These are phyloP conservation scores for Lipomyces oligophaga DNA, from an alignment of 805 yeast genomes.

Conservation along the genomic window DNA sequence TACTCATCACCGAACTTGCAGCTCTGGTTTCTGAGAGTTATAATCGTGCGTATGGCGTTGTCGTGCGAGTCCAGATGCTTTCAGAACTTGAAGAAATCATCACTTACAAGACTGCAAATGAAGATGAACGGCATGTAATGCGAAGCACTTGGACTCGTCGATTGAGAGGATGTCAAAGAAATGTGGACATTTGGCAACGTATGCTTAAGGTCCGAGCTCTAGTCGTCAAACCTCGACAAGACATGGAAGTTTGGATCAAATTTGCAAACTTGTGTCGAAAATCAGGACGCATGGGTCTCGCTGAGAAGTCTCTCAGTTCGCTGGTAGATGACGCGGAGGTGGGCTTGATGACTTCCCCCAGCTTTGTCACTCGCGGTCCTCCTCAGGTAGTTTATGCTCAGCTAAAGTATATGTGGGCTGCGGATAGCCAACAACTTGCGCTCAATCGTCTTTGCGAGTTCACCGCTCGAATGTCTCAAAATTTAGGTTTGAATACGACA, in stretches of 20 bases:
- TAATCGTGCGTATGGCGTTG: conserved; percentile 93
- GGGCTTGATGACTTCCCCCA: conserved; percentile 29
- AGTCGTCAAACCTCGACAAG: conserved; percentile 91
- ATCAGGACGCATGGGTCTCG: conserved; percentile 85
- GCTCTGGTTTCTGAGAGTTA: conserved; percentile 94
- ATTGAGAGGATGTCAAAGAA: conserved; percentile 87
- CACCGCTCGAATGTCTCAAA: conserved; percentile 85
- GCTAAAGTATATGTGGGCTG: conserved; percentile 94
- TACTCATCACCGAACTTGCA: conserved; percentile 86
- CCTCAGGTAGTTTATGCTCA: conserved; percentile 98
- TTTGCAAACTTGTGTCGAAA: conserved; percentile 95
- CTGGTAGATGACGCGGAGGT: conserved; percentile 62
- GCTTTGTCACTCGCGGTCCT: conserved; percentile 63
- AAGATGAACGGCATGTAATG: conserved; percentile 71
- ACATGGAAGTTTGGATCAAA: conserved; percentile 96
- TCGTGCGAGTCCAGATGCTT: conserved; percentile 94
- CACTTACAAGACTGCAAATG: conserved; percentile 78
- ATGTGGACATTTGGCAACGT: conserved; percentile 98
- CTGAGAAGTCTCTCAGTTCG: conserved; percentile 83
- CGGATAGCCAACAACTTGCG: conserved; percentile 84
- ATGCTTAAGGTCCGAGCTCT: conserved; percentile 88
- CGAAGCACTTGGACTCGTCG: conserved; percentile 93
- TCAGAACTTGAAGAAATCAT: conserved; percentile 96
- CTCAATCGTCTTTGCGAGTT: conserved; percentile 80
- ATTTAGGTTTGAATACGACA: conserved; percentile 69